Base-by-base conservation (phyloP, 164 flowering plant genomes). In the Berberis thunbergii region DNA sequence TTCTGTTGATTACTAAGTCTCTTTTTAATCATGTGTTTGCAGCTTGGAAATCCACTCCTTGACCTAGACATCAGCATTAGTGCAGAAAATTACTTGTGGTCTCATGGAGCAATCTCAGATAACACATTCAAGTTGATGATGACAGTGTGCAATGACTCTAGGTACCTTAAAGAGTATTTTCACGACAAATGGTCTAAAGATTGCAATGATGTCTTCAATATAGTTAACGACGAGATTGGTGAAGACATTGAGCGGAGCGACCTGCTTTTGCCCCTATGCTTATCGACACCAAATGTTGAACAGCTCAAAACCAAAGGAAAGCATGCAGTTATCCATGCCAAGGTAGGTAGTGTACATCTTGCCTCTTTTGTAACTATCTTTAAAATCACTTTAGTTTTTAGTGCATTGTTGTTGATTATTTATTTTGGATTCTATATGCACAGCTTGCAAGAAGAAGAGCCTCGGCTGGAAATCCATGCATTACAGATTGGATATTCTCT, bases 241-340 rank as follows among this genome's bases (percentile, higher is more conserved):
- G 6, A 4, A 12, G 54, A 11, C 4, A 10, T 52, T 52, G 54
- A 52, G 10, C 11, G 11, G 11, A 52, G n/a, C 11, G 54, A 52
- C 54, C n/a, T 52, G 11, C 54, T 52, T 52, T 52, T 52, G n/a
- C 54, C 54, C 11, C 4, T 10, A 52, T 52, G 54, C 54, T 52
- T 52, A 11, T 6, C 54, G 3, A 6, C 54, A 52, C 10, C 12
- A 1, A 52, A 9, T 52, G 54, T 26, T 52, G 54, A 52, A 52
- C 54, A 52, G n/a, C n/a, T 52, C n/a, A 52, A 7, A 52, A 52
- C 11, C n/a, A 52, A 52, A 52, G 54, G 54, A 52, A 52, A 52
- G 11, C n/a, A 52, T 10, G 54, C 54, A 9, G n/a, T 12, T 52
- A 9, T 52, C 10, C 54, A 52, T 9, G 11, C 4, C 54, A 52